Evolutionary conservation across 768 basidiomycete genomes (phyloP), one percentile per base, ranked within the genome.

Genomic region (Tulasnella sp.): DNA sequence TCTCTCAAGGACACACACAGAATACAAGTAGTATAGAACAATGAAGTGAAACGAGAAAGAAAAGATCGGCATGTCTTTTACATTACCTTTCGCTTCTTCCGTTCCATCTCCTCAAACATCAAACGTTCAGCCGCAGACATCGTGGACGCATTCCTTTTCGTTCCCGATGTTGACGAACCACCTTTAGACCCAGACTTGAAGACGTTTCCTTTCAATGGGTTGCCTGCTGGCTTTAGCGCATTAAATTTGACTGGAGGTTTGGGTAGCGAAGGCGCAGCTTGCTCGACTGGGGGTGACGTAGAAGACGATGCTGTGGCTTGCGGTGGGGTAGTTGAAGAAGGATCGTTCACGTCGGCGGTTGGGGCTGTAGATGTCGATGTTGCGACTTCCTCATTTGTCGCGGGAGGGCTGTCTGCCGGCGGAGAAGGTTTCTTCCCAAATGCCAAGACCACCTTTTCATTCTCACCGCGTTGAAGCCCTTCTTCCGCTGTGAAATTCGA

Each of bases 91-190:
- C 90, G 76, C 69, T 84, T 78, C 72, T 95, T 94, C 68, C 91
- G 78, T 70, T 91, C 90, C 73, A 88, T 87, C 27, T 96, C 92
- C 74, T 97, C 95, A 60, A 83, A 65, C 62, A 96, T 94, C 61
- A 98, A 72, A 63, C 80, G 76, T 71, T 97, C 94, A 15, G 88
- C 88, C 24, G 88, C 88, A 65, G 83, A 82, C 79, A 93, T 81
- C 19, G 78, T 75, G 51, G 81, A 74, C 10, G 78, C 79, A 42
- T 84, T 77, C 73, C 86, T 85, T 62, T 48, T 63, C 56, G 29
- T 50, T 49, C 52, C 62, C 4, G 68, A 67, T 0, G 65, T 34
- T 50, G 47, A 67, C 66, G 64, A 55, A 1, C 74, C 66, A 23
- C 73, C 50, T 4, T 70, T 61, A 9, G 75, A 65, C 13, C 76